Base-by-base conservation (phyloP, 1,139 yeast genomes). In the Ogataea hybrid region DNA sequence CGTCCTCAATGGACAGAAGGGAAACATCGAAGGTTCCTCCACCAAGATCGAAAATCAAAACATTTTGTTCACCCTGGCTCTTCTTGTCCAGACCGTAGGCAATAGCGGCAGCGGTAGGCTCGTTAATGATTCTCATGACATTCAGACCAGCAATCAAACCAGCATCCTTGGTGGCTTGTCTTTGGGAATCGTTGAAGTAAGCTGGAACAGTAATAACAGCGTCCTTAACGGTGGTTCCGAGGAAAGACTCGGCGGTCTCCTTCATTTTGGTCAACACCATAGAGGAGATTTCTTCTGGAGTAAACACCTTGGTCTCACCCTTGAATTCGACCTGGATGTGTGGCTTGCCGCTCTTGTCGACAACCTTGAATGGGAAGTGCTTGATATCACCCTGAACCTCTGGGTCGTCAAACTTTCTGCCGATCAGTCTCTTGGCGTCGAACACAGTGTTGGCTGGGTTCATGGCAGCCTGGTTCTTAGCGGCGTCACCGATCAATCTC, bases 21-120 rank as follows among this genome's bases (percentile, higher is more conserved):
- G 97, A 89, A 58, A 89, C 96, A 85, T 87, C 96, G 74, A 87
- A 87, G 68, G 96, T 87, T 81, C 96, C 96, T 74, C 95, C 95
- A 82, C 95, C 95, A 69, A 86, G 81, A 73, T 86, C 95, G 78
- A 87, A 86, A 66, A 87, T 87, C 65, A 87, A 77, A 54, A 87
- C 94, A 68, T 81, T 81, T 73, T 81, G 81, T 75, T 87, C 95
- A 68, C 81, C 82, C 62, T 80, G 87, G 58, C 80, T 75, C 75
- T 84, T 84, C 79, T 86, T 85, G 75, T 88, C 95, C 65, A 87
- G 82, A 81, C 96, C 96, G 82, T 87, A 87, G 65, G 96, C 96
- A 77, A 87, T 86, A 63, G 96, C 96, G 64, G 96, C 96, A 58
- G 96, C 96, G 56, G 96, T 87, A 66, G 96, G 96, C 77, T 87